Base-by-base conservation (phyloP, 768 basidiomycete species). In the Pulveroboletus sp. region DNA sequence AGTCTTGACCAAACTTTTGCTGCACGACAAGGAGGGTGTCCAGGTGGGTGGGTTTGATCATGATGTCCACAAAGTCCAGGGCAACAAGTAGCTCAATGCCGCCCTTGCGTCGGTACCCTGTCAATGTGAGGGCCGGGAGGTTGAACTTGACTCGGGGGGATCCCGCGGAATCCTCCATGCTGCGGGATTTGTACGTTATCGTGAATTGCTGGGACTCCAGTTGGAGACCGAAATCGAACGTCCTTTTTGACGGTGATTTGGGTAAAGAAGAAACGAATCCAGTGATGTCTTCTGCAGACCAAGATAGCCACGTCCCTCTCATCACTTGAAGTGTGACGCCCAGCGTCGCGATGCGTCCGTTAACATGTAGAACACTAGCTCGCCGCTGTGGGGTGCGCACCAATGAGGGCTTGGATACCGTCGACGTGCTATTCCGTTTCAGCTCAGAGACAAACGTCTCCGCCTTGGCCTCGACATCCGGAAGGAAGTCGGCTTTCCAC, bases 1-100 rank as follows among this genome's bases (percentile, higher is more conserved):
- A 88, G 67, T 93, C 91, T 59, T 86, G 85, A 6, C 89, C 91
- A 50, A 93, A 93, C 61, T 92, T 92, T 55, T 89, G 87, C 60
- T 92, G 91, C 9, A 94, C 86, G 5, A 79, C 80, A 3, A 93
- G 75, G 4, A 93, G 65, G 5, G 86, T 88, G 61, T 94, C 92
- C 81, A 89, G 85, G 58, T 92, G 83, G 1, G 81, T 80, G 5
- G 89, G 87, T 59, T 88, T 91, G 50, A 93, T 76, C 60, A 79
- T 85, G 49, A 89, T 68, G 31, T 83, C 76, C 54, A 92, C 77
- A 47, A 80, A 79, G 10, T 89, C 87, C 35, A 93, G 67, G 24
- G 85, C 69, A 4, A 78, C 77, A 20, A 85, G 64, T 6, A 80
- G 69, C 35, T 82, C 73, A 17, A 92, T 53, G 29, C 37, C 62